Percentiles rank a stretch among this genome's conserved stretches.
Evolutionary conservation across 768 basidiomycete species (phyloP).

Genomic region (Collybiopsis luxurians): DNA sequence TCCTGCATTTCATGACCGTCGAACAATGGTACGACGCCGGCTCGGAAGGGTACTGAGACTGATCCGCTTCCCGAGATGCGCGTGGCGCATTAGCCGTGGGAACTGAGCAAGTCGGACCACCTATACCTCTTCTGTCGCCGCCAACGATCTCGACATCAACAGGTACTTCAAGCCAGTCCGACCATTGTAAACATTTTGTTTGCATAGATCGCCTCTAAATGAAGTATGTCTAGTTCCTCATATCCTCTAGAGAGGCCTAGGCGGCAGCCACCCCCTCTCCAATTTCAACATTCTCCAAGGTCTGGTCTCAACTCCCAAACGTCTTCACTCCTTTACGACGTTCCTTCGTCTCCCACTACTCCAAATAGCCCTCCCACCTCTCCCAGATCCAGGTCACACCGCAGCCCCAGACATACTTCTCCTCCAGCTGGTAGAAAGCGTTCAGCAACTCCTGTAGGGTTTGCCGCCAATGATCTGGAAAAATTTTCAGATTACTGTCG

Average conservation of each 20-base stretch:
- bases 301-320: constrained; percentile 39
- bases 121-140: neutral
- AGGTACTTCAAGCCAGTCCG: too few species aligned
- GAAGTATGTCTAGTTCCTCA: constrained; percentile 22
- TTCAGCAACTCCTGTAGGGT: constrained; percentile 68
- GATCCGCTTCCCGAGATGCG: neutral
- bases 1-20: too few species aligned
- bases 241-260: constrained; percentile 67
- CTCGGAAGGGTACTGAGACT: too few species aligned
- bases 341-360: constrained; percentile 65
- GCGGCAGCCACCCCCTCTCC: constrained; percentile 50
- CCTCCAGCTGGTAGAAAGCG: constrained; percentile 60
- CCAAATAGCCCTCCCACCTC: constrained; percentile 61
- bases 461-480: constrained; percentile 68
- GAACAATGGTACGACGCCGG: too few species aligned
- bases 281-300: constrained; percentile 46
- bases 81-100: neutral
- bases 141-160: neutral
- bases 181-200: neutral
- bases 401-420: constrained; percentile 53
- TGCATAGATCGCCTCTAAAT: neutral
- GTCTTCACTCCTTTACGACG: constrained; percentile 70
- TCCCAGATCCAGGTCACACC: constrained; percentile 46
- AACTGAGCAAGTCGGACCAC: neutral
- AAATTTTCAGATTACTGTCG: constrained; percentile 75